Evolutionary conservation across 768 basidiomycete genomes (phyloP), one percentile per base, ranked within the genome.

Genomic region (Plicaturopsis crispa): DNA sequence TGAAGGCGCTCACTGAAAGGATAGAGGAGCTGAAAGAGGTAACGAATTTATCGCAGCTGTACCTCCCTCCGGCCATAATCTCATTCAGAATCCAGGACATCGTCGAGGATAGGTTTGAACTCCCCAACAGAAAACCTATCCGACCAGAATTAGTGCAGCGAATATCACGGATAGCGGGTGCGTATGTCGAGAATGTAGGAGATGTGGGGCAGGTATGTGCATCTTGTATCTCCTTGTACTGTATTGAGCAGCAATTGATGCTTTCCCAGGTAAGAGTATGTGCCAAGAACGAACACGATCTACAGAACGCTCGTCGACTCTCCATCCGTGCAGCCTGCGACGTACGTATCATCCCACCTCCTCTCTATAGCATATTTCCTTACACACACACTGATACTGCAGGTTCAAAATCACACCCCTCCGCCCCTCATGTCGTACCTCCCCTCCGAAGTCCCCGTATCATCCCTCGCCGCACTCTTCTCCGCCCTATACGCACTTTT

Each of bases 161-260:
- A 19, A 74, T 88, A 42, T 88, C 86, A n/a, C 76, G 80, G 37
- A 40, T 74, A 14, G 68, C 81, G 5, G 76, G 75, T 31, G 84
- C 79, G 4, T 78, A 79, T 45, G 55, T 78, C 4, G 78, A 84
- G 51, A 69, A 67, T 41, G 49, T 65, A 19, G 69, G 67, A 17
- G 48, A 54, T 30, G 58, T 62, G 38, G 69, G 71, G 42, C 63
- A 67, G 57, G 80, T 76, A 45, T 28, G 26, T 8, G 26, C 26
- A 8, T 42, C 55, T 31, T 31, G 35, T 31, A 24, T 39, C 33
- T 36, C 2, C 19, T 10, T 3, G 21, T 31, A 12, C 35, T 16
- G n/a, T 18, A 23, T 10, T 34, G 11, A 23, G 18, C n/a, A 7
- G 38, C 7, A 33, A 41, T 43, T 36, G 45, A 17, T 31, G 14